Evolutionary conservation across 2,329 filamentous ascomycete species (phyloP).

Genomic region (Xylaria sp.): DNA sequence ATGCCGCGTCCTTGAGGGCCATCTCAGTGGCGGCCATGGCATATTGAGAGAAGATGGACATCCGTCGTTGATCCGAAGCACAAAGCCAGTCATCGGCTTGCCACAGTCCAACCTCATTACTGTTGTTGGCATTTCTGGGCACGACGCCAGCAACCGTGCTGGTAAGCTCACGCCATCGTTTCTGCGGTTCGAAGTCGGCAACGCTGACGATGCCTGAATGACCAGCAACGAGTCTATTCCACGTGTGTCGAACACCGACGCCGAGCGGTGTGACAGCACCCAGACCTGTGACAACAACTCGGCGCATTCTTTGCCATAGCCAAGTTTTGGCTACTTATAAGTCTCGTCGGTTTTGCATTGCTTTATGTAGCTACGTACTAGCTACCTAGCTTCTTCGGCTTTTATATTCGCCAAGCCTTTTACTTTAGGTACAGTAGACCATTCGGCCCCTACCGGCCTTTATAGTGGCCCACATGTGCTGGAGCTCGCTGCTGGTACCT

Average conservation of each 20-base stretch:
- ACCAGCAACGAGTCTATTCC: conserved; percentile 81
- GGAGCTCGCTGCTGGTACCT: conserved; percentile 12
- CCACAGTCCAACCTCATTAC: conserved; percentile 55
- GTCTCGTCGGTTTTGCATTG: not conserved
- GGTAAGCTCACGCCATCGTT: conserved; percentile 75
- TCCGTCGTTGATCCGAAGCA: conserved; percentile 72
- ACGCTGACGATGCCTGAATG: conserved; percentile 84
- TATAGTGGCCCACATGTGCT: conserved; percentile 17
- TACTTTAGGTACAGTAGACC: conserved; percentile 8
- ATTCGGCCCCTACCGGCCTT: conserved; percentile 4
- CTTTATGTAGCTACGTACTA: not conserved
- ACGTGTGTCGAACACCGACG: conserved; percentile 79
- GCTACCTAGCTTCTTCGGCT: conserved; percentile 10
- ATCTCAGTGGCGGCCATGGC: conserved; percentile 87
- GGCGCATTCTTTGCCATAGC: conserved; percentile 65
- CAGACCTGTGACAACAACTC: conserved; percentile 85
- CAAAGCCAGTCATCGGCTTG: conserved; percentile 63
- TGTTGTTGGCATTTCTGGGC: conserved; percentile 55
- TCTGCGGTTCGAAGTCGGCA: conserved; percentile 64
- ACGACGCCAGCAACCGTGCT: conserved; percentile 88
- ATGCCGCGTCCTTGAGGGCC: conserved; percentile 84
- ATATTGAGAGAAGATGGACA: conserved; percentile 93
- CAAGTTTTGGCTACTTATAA: conserved; percentile 37
- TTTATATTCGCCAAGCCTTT: conserved; percentile 18
- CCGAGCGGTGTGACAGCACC: conserved; percentile 86